These are phyloP conservation scores for Cicer yamashitae DNA, from an alignment of 306 rosid species.

Conservation along the genomic window DNA sequence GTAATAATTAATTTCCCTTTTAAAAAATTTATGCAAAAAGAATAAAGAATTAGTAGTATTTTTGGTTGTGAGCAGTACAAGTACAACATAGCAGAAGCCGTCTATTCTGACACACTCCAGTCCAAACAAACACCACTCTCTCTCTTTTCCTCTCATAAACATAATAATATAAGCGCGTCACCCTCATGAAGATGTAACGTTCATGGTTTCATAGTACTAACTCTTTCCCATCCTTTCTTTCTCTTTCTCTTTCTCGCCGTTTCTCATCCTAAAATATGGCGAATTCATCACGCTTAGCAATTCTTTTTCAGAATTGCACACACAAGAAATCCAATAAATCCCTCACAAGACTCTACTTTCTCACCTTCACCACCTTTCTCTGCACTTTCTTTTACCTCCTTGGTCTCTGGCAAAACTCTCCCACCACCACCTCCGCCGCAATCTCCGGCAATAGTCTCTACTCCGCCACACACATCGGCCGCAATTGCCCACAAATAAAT, in stretches of 20 bases:
- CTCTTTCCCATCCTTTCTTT: neutral
- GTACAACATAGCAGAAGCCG: neutral
- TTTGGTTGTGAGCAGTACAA: neutral
- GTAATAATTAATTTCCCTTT: too few species aligned
- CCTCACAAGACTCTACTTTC: conserved; percentile 49
- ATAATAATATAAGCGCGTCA: neutral
- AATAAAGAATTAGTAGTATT: neutral
- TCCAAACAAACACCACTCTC: neutral
- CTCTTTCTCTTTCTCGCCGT: neutral
- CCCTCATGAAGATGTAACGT: conserved; percentile 13
- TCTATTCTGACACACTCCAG: conserved; percentile 16
- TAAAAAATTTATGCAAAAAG: neutral
- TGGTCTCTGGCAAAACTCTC: conserved; percentile 69
- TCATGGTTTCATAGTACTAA: neutral
- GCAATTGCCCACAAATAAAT: neutral
- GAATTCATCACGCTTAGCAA: neutral
- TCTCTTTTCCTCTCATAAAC: neutral
- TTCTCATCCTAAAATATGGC: conserved; percentile 50
- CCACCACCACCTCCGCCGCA: conserved; percentile 15
- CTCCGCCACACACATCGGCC: neutral
- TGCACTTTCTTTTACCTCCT: conserved; percentile 71
- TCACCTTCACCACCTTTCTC: conserved; percentile 55
- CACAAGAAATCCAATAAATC: conserved; percentile 48
- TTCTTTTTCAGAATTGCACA: neutral
- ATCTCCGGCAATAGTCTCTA: neutral